Evolutionary conservation across 306 rosid species (phyloP).

Genomic region (Dalbergia cultrata): DNA sequence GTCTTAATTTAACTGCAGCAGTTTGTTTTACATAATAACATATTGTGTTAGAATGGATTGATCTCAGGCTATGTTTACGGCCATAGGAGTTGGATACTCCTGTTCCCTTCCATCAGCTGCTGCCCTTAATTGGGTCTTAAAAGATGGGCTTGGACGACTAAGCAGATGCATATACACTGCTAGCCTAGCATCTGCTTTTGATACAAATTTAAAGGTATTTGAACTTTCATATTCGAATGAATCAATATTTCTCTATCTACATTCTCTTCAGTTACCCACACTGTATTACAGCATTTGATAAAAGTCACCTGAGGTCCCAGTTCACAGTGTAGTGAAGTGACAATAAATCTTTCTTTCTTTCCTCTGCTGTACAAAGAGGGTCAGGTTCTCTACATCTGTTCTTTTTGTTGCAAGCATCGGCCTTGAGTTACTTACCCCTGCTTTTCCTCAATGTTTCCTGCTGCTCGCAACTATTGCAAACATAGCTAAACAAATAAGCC

Average conservation of each 20-base stretch:
- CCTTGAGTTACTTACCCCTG: constrained; percentile 90
- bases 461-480: constrained; percentile 92
- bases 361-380: constrained; percentile 70
- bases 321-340: constrained; percentile 39
- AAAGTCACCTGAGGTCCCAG: constrained; percentile 19
- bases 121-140: constrained; percentile 91
- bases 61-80: constrained; percentile 89
- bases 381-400: constrained; percentile 82
- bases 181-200: constrained; percentile 86
- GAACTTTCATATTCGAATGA: neutral
- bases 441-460: constrained; percentile 75
- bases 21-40: constrained; percentile 36
- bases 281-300: constrained; percentile 43
- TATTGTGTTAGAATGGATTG: constrained; percentile 49
- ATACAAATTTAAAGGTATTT: constrained; percentile 89
- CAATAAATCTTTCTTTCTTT: constrained; percentile 3
- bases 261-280: constrained; percentile 38
- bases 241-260: constrained; percentile 5
- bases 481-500: constrained; percentile 89
- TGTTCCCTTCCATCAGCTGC: constrained; percentile 93
- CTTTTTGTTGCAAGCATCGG: constrained; percentile 82
- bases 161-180: constrained; percentile 93
- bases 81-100: constrained; percentile 87
- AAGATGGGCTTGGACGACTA: constrained; percentile 92
- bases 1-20: neutral